Conservation (phyloP, 495 filamentous ascomycete genomes). For the Trichoderma erinaceum region DNA sequence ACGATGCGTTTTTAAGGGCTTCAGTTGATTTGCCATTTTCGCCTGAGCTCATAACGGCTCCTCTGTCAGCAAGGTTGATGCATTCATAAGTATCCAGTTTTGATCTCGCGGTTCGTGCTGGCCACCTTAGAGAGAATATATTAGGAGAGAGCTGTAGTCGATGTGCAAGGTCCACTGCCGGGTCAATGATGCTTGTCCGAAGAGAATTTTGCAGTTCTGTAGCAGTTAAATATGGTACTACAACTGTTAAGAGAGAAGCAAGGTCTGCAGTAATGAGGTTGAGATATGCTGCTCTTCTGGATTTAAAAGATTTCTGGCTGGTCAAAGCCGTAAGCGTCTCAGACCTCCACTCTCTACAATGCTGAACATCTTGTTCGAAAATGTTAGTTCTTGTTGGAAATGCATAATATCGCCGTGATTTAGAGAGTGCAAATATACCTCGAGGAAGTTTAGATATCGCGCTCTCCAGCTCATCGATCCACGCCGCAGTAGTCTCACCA, state of each 20-base stretch:
- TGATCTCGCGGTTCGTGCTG: not conserved
- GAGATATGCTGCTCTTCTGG: constrained; percentile 8
- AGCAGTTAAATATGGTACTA: constrained; percentile 4
- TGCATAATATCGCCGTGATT: not conserved
- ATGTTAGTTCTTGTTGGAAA: not conserved
- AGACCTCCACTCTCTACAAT: constrained; percentile 15
- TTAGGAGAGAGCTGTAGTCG: constrained; percentile 16
- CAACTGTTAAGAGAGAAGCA: constrained; percentile 11
- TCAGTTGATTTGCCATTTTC: not conserved
- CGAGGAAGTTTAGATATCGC: constrained; percentile 15
- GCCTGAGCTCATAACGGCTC: not conserved
- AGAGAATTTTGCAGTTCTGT: constrained; percentile 13
- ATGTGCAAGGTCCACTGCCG: constrained; percentile 16
- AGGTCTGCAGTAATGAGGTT: constrained; percentile 14
- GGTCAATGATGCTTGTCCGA: constrained; percentile 15
- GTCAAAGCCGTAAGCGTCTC: constrained; percentile 15
- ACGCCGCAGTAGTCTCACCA: constrained; percentile 13
- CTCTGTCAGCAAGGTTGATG: constrained; percentile 8
- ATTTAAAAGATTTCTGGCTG: constrained; percentile 13
- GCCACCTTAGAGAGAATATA: constrained; percentile 16
- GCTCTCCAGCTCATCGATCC: constrained; percentile 1
- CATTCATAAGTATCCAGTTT: constrained; percentile 15
- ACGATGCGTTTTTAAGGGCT: not conserved
- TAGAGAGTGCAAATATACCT: not conserved
- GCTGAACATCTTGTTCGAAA: not conserved